These are phyloP conservation scores for Lentinula raphanica DNA, from an alignment of 768 basidiomycete genomes.

Conservation along the genomic window DNA sequence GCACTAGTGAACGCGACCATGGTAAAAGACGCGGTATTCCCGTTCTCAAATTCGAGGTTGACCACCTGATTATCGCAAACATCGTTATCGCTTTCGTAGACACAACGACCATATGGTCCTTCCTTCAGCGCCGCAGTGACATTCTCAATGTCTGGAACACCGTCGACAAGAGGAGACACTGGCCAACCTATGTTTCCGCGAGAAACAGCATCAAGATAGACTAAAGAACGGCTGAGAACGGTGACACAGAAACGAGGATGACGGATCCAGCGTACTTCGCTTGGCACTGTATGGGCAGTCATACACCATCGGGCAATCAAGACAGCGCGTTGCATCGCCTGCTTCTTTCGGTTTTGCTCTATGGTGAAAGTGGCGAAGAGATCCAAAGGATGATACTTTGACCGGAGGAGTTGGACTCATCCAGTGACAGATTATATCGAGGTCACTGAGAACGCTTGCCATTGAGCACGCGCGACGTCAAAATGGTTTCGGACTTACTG, in stretches of 20 bases:
- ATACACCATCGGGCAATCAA: conserved; percentile 68
- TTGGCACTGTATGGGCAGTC: conserved; percentile 86
- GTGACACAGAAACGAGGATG: neutral
- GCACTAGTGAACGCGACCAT: conserved; percentile 83
- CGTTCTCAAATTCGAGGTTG: conserved; percentile 80
- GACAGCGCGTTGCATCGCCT: conserved; percentile 63
- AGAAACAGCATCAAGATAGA: conserved; percentile 75
- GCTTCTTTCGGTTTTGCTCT: conserved; percentile 65
- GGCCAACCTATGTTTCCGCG: conserved; percentile 61
- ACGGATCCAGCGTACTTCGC: conserved; percentile 51
- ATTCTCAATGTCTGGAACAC: conserved; percentile 82
- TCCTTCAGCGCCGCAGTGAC: conserved; percentile 63
- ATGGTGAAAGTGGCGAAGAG: conserved; percentile 76
- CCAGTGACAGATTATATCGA: conserved; percentile 80
- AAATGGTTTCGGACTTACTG: conserved; percentile 48
- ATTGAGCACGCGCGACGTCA: conserved; percentile 2
- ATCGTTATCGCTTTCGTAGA: conserved; percentile 81
- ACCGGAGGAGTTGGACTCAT: conserved; percentile 58
- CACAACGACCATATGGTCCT: conserved; percentile 76
- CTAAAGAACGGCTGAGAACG: conserved; percentile 28
- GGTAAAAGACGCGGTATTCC: conserved; percentile 79
- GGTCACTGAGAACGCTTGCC: conserved; percentile 40
- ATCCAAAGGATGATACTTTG: conserved; percentile 82
- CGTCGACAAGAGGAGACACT: conserved; percentile 63
- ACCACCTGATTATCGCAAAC: conserved; percentile 92